phyloP scores from a whole-genome alignment of 148 eudicot genomes.

The Chenopodium album region DNA sequence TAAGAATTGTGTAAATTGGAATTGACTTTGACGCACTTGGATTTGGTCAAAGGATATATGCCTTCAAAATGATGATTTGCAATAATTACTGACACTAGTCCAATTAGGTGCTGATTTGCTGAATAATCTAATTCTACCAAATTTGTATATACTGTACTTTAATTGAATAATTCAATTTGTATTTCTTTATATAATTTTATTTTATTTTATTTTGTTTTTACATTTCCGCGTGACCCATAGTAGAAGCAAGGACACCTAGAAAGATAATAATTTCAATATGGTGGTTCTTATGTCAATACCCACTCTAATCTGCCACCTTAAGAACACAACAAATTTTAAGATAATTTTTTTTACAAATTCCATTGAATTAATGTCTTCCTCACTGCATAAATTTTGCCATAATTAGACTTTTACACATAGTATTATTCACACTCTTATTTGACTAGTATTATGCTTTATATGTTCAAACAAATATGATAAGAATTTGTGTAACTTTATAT shows the following conservation, averaged over 20 bases:
- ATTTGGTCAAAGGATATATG: constrained; percentile 21
- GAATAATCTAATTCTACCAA: neutral
- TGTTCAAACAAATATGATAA: too few relatives aligned
- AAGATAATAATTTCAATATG: neutral
- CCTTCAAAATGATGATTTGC: constrained; percentile 23
- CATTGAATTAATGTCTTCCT: too few relatives aligned
- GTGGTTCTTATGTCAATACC: constrained; percentile 17
- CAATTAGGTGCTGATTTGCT: constrained; percentile 12
- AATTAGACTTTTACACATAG: too few relatives aligned
- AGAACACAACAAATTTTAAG: neutral
- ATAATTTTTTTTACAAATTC: too few relatives aligned
- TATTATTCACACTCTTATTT: too few relatives aligned
- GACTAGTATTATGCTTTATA: too few relatives aligned
- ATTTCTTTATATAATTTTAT: too few relatives aligned
- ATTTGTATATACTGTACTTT: neutral
- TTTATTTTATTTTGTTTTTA: too few relatives aligned
- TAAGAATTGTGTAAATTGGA: constrained; percentile 14
- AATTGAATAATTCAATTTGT: neutral
- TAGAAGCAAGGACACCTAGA: constrained; percentile 4
- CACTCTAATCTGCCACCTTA: constrained; percentile 13
- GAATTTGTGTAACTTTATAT: too few relatives aligned
- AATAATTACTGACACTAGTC: constrained; percentile 16
- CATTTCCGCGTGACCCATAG: constrained; percentile 11
- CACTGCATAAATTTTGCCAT: too few relatives aligned
- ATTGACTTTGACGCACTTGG: constrained; percentile 26